phyloP scores from a whole-genome alignment of 1,284 basidiomycete genomes.

The Psilocybe mexicana region DNA sequence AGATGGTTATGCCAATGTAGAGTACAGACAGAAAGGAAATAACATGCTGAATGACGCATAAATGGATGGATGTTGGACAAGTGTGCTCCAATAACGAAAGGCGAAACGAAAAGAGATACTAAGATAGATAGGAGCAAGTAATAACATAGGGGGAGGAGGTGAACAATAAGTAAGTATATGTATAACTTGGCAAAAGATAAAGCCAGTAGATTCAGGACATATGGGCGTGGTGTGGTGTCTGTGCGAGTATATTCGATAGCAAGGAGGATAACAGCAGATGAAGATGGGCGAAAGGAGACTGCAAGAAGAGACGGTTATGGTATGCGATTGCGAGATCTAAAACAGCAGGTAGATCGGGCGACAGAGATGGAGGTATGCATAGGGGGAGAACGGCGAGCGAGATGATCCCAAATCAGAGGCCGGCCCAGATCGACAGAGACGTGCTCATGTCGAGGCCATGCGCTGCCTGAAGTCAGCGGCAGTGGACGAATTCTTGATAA shows the following conservation, averaged over 20 bases:
- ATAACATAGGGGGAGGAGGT: slow-evolving; percentile 18
- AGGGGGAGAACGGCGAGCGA: not conserved
- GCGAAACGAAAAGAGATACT: slow-evolving; percentile 10
- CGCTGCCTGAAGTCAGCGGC: not conserved
- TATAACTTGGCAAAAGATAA: not conserved
- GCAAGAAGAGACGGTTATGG: slow-evolving; percentile 13
- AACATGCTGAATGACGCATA: slow-evolving; percentile 3
- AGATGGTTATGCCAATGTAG: slow-evolving; percentile 4
- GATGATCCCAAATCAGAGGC: not conserved
- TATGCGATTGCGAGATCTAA: slow-evolving; percentile 10
- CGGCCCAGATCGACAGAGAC: not conserved
- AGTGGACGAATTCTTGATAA: too few species aligned
- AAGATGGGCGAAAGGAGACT: slow-evolving; percentile 8
- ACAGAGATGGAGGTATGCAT: not conserved
- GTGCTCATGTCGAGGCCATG: slow-evolving; percentile 2
- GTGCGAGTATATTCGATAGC: not conserved
- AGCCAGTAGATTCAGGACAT: too few species aligned
- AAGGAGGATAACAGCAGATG: not conserved
- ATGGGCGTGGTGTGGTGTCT: too few species aligned
- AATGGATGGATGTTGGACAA: slow-evolving; percentile 9
- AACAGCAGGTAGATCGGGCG: slow-evolving; percentile 12
- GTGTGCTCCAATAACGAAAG: slow-evolving; percentile 1
- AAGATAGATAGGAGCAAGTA: slow-evolving; percentile 18
- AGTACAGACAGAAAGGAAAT: slow-evolving; percentile 8
- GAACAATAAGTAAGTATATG: not conserved